phyloP scores from a whole-genome alignment of 495 filamentous ascomycete species.

The Halenospora varia region DNA sequence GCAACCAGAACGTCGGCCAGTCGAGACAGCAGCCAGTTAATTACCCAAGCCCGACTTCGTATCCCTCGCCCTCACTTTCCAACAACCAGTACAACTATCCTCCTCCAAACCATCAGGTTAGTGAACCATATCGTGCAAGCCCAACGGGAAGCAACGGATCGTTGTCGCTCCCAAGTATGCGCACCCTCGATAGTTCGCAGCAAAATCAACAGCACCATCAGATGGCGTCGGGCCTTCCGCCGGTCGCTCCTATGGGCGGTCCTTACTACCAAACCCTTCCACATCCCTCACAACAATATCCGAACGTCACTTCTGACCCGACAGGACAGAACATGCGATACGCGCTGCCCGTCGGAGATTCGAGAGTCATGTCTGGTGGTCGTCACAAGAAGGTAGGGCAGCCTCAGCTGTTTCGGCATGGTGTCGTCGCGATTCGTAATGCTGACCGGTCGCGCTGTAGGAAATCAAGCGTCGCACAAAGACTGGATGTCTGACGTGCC shows the following conservation, averaged over 20 bases:
- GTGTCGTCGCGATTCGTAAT: constrained; percentile 5
- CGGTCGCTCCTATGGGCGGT: constrained; percentile 28
- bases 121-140: constrained; percentile 47
- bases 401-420: too few species aligned
- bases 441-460: constrained; percentile 30
- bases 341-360: constrained; percentile 52
- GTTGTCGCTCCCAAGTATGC: constrained; percentile 65
- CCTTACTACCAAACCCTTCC: constrained; percentile 32
- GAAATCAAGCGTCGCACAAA: constrained; percentile 98
- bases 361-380: constrained; percentile 70
- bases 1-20: constrained; percentile 37
- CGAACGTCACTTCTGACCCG: constrained; percentile 39
- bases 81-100: constrained; percentile 52
- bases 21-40: constrained; percentile 45
- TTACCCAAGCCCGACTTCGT: constrained; percentile 53
- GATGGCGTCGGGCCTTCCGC: constrained; percentile 34
- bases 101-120: constrained; percentile 37
- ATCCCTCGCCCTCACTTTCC: constrained; percentile 51
- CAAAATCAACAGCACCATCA: constrained; percentile 40
- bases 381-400: constrained; percentile 81
- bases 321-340: constrained; percentile 46
- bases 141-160: constrained; percentile 47
- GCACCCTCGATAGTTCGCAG: constrained; percentile 46
- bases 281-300: constrained; percentile 37
- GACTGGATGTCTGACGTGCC: constrained; percentile 94